phyloP scores from a whole-genome alignment of 2,329 filamentous ascomycete species.

The Exutisphaerella laricina region DNA sequence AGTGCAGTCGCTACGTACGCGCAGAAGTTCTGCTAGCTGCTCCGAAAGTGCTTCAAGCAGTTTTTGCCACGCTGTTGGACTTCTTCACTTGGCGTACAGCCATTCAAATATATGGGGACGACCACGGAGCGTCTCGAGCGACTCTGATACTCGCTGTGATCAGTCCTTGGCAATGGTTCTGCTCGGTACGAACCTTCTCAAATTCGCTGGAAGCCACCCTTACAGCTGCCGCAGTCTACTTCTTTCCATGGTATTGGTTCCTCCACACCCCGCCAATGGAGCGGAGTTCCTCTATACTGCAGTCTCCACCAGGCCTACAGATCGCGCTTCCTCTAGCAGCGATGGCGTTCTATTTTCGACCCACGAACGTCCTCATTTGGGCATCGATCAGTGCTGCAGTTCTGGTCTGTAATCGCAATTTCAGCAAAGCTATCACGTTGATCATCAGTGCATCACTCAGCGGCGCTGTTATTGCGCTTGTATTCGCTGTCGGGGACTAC shows the following conservation, averaged over 20 bases:
- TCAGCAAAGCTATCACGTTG: constrained; percentile 15
- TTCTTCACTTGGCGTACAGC: constrained; percentile 85
- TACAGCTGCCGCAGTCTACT: constrained; percentile 70
- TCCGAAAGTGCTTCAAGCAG: constrained; percentile 70
- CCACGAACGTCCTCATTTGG: constrained; percentile 89
- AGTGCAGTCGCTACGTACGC: constrained; percentile 50
- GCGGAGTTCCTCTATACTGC: neutral
- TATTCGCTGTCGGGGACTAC: constrained; percentile 52
- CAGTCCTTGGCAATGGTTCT: constrained; percentile 96
- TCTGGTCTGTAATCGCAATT: constrained; percentile 41
- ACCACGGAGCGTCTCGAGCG: constrained; percentile 59
- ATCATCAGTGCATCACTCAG: constrained; percentile 58
- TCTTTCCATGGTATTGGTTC: constrained; percentile 72
- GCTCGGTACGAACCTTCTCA: constrained; percentile 85
- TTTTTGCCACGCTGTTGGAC: constrained; percentile 72
- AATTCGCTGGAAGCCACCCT: constrained; percentile 90
- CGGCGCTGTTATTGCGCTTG: constrained; percentile 61
- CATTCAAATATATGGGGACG: constrained; percentile 62
- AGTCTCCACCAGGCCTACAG: constrained; percentile 15
- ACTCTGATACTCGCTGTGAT: constrained; percentile 64
- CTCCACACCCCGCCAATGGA: constrained; percentile 9
- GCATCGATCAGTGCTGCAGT: constrained; percentile 56
- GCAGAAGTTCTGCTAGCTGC: constrained; percentile 64
- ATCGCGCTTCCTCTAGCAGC: constrained; percentile 69
- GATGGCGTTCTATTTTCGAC: constrained; percentile 75